Evolutionary conservation across 1,284 basidiomycete species (phyloP).

Genomic region (Bjerkandera adusta): DNA sequence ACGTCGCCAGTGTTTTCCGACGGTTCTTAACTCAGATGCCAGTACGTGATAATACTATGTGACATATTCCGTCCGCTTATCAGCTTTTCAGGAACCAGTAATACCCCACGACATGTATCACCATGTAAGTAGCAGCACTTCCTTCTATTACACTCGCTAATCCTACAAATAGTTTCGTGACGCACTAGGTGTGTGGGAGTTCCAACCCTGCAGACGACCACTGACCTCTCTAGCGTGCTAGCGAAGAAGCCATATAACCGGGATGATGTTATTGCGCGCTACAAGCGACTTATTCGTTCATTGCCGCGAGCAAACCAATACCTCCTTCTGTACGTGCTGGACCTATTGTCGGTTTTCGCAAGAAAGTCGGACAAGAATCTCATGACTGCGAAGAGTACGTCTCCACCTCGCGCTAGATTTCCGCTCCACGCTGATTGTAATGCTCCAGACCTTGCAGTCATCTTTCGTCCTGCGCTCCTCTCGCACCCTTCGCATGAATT

Average conservation of each 20-base stretch:
- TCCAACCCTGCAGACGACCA: neutral
- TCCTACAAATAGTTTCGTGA: constrained; percentile 70
- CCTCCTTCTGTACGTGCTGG: constrained; percentile 93
- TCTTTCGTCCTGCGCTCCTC: constrained; percentile 91
- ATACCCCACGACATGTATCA: constrained; percentile 89
- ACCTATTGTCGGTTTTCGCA: constrained; percentile 93
- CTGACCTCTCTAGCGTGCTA: constrained; percentile 29
- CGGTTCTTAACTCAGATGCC: constrained; percentile 97
- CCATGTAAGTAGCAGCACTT: constrained; percentile 51
- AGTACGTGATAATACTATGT: constrained; percentile 45
- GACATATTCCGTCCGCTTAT: constrained; percentile 1
- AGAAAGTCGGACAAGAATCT: constrained; percentile 89
- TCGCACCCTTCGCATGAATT: constrained; percentile 86
- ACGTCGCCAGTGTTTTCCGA: constrained; percentile 94
- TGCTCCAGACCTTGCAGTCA: constrained; percentile 93
- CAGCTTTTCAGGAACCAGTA: constrained; percentile 70
- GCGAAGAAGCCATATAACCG: constrained; percentile 65
- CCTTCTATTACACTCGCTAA: constrained; percentile 14
- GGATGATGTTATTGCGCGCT: constrained; percentile 70
- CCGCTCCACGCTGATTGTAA: constrained; percentile 34
- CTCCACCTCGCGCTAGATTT: constrained; percentile 28
- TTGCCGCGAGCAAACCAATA: constrained; percentile 92
- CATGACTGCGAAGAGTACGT: constrained; percentile 91
- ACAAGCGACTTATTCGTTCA: constrained; percentile 81
- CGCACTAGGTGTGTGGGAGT: constrained; percentile 57